Evolutionary conservation across 768 basidiomycete genomes (phyloP), one percentile per base, ranked within the genome.

Genomic region (Tricholoma saponaceum): DNA sequence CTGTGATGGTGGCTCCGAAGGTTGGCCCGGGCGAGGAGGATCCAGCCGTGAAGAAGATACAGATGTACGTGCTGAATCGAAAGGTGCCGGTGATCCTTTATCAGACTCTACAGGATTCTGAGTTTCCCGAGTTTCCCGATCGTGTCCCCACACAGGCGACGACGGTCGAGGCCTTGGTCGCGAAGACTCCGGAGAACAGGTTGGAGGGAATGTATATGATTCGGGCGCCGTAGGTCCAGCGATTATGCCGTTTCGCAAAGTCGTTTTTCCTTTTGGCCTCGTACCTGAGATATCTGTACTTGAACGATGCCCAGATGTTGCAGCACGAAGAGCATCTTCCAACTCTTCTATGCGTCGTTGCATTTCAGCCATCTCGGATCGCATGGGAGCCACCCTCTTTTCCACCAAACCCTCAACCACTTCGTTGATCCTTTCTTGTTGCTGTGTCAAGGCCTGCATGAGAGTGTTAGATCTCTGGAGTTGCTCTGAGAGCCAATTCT

Each of bases 401-500:
- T 90, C 88, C 44, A 90, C 87, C 35, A 83, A 67, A 52, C 69
- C 72, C 58, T 83, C 83, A 37, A 89, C 82, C 10, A 79, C 70
- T 59, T 84, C 82, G 54, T 83, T 79, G 44, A 87, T 68, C 63
- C 80, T 79, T 37, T 87, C 87, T 64, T 87, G 84, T 63, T 87
- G 83, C 61, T 84, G 82, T 32, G 78, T 71, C 55, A 84, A 68
- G 22, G 71, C 74, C 59, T 78, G 74, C 57, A 84, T 75, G 30
- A 88, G 76, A 13, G 79, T 62, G 54, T 80, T 82, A 33, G 86
- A 84, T 66, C 81, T 83, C 60, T 83, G 79, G 32, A 92, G 72
- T 70, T 93, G 90, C 46, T 89, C 87, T 22, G 78, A 75, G 6
- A 94, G 77, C 86, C 90, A 91, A 35, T 69, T 65, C 72, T 92